Percentiles rank a stretch among this genome's conserved stretches.
Conservation (phyloP, 805 yeast species). For the Wickerhamomyces alni region DNA sequence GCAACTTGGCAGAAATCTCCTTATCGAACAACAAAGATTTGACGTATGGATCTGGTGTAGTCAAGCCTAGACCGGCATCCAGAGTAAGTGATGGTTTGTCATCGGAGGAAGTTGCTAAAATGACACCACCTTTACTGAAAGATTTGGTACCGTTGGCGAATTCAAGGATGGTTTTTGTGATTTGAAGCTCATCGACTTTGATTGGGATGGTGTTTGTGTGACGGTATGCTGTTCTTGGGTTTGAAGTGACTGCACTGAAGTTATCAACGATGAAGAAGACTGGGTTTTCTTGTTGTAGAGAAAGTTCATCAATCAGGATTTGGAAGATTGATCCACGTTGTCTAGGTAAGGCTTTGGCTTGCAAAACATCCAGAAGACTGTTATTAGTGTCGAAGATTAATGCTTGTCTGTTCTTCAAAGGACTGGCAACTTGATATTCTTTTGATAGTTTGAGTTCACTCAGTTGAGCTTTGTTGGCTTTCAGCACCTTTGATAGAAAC, state of each 20-base stretch:
- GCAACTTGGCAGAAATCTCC: slow-evolving; percentile 43
- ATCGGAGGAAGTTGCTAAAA: slow-evolving; percentile 56
- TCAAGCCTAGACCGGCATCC: slow-evolving; percentile 50
- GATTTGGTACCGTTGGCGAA: slow-evolving; percentile 44
- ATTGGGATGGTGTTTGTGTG: slow-evolving; percentile 50
- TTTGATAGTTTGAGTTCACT: slow-evolving; percentile 28
- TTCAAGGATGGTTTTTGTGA: slow-evolving; percentile 51
- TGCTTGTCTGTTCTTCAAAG: slow-evolving; percentile 27
- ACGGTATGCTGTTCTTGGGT: slow-evolving; percentile 53
- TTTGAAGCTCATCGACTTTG: slow-evolving; percentile 55
- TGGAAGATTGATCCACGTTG: slow-evolving; percentile 41
- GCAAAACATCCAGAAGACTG: slow-evolving; percentile 40
- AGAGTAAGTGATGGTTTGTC: slow-evolving; percentile 50
- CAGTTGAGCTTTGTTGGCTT: slow-evolving; percentile 38
- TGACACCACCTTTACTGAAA: slow-evolving; percentile 58
- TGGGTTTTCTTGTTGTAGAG: slow-evolving; percentile 44
- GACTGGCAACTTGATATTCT: slow-evolving; percentile 28
- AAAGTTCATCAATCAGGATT: slow-evolving; percentile 50
- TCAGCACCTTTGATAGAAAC: slow-evolving; percentile 46
- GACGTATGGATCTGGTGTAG: slow-evolving; percentile 51
- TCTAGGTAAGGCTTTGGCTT: slow-evolving; percentile 31
- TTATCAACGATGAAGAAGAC: slow-evolving; percentile 70
- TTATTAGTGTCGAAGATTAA: slow-evolving; percentile 23
- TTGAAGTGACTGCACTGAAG: slow-evolving; percentile 54
- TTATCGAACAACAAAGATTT: slow-evolving; percentile 44